These are phyloP conservation scores for Vachellia collinsii DNA, from an alignment of 306 rosid genomes.

Conservation along the genomic window DNA sequence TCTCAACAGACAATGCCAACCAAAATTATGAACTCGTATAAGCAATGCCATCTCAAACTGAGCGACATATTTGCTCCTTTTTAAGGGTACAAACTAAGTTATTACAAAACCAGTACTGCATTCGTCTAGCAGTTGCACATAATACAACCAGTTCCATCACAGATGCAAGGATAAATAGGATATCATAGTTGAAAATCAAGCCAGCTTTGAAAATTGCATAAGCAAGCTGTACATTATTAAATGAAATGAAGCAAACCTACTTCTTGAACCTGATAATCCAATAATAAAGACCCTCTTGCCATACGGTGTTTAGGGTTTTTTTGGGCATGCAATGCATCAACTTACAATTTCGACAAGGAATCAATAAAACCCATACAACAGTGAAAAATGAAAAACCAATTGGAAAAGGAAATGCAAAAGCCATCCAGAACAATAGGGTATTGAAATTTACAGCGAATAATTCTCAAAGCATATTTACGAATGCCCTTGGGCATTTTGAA, in stretches of 20 bases:
- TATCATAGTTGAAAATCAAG: background rate
- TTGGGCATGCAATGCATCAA: background rate
- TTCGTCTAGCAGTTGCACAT: background rate
- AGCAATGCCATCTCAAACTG: constrained; percentile 4
- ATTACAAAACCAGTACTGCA: background rate
- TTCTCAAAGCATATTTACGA: background rate
- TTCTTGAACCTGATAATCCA: background rate
- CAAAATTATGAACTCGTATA: background rate
- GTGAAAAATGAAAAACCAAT: background rate
- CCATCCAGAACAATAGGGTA: background rate
- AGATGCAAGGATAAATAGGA: background rate
- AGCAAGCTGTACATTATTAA: background rate
- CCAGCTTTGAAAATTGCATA: background rate
- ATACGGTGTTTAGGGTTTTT: background rate
- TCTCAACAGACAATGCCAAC: background rate
- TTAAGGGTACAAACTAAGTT: background rate
- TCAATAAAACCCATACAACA: background rate
- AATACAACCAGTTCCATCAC: background rate
- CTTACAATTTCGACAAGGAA: background rate
- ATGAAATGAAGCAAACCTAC: background rate
- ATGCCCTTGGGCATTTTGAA: background rate
- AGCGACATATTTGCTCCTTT: background rate
- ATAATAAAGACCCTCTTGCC: background rate
- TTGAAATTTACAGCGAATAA: background rate
- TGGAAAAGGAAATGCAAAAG: background rate